phyloP scores from a whole-genome alignment of 345 rosid genomes.

The Linum lewisii region DNA sequence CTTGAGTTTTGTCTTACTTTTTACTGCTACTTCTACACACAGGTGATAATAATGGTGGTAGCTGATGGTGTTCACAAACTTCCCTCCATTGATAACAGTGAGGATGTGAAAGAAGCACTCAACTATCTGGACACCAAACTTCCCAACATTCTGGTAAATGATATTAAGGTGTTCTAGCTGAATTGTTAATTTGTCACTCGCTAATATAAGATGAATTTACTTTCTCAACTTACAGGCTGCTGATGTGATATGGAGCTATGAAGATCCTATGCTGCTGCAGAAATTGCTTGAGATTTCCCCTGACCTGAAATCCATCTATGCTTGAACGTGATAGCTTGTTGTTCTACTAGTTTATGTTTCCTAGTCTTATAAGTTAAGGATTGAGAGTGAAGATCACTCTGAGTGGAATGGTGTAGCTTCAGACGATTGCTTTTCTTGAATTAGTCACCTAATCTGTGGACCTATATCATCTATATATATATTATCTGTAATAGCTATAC shows the following conservation, averaged over 20 bases:
- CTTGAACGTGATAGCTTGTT: no score
- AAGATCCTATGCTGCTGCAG: slow-evolving; percentile 18
- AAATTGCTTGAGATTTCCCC: slow-evolving; percentile 20
- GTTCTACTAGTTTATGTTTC: no score
- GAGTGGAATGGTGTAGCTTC: no score
- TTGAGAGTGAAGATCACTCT: no score
- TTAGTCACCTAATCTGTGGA: no score
- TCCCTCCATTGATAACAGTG: slow-evolving; percentile 9
- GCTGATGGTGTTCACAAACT: slow-evolving; percentile 10
- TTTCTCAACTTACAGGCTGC: slow-evolving; percentile 13
- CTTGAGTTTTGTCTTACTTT: not conserved
- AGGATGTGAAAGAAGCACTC: slow-evolving; percentile 17
- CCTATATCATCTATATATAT: no score
- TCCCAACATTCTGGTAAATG: slow-evolving; percentile 11
- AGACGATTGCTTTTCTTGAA: no score
- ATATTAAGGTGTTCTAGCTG: not conserved
- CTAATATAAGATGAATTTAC: not conserved
- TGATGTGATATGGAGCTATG: slow-evolving; percentile 30
- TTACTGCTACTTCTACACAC: not conserved
- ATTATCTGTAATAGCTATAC: no score
- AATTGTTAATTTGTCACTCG: not conserved
- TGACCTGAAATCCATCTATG: no score
- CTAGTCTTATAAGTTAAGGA: no score
- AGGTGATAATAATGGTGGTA: slow-evolving; percentile 17
- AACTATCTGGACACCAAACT: slow-evolving; percentile 10